Base-by-base conservation (phyloP, 345 rosid genomes). In the Lagerstroemia speciosa region DNA sequence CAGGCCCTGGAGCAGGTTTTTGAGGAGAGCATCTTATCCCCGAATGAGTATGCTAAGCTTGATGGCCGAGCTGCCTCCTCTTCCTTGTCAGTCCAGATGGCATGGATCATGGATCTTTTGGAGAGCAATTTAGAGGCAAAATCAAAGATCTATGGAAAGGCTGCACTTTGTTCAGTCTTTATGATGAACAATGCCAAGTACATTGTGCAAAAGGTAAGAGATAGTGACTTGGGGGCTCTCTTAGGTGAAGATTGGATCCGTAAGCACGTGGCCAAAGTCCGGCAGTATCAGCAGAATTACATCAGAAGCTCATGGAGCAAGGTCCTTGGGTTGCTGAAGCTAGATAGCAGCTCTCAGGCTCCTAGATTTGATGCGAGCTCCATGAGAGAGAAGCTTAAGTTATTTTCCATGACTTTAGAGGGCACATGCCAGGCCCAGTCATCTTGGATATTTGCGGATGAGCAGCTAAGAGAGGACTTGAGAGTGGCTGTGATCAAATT, bases 81-180 rank as follows among this genome's bases (percentile, higher is more conserved):
- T 32, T 80, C 89, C 0, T 72, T 93, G 77, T 83, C 87, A 0
- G 90, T 84, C 50, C 94, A 89, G 67, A 85, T 93, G 82, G 83
- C 74, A 7, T 91, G 98, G 98, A 89, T 89, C 73, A 86, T 93
- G 97, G 96, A 89, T 84, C 81, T 93, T 46, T 65, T 93, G 67
- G 96, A 91, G 86, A 89, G 92, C 73, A 93, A 93, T 78, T 72
- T 93, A 68, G 98, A 91, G 82, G 82, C 82, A 11, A 93, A 93
- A 71, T 80, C 97, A 1, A 91, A 85, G 83, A 79, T 89, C 50
- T 93, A 89, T 33, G 74, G 85, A 57, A 92, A 93, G 73, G 72
- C 84, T 52, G 87, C 92, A 0, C 67, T 87, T 79, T 82, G 83
- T 64, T 78, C 72, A 67, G 78, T 93, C 52, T 93, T 93, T 67